Base-by-base conservation (phyloP, 148 eudicot species). In the Suaeda aralocaspica region DNA sequence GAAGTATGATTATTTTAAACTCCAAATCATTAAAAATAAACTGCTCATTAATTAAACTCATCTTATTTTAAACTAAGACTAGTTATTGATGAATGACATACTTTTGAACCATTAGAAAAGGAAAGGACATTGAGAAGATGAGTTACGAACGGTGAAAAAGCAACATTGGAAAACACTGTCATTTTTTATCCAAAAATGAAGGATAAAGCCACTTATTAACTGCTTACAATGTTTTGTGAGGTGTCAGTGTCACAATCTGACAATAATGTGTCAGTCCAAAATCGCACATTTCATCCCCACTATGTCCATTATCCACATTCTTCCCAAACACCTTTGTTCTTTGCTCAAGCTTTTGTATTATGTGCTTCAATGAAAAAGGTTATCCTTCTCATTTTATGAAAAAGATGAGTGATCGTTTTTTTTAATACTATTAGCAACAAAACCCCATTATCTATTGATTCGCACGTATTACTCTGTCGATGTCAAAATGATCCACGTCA, bases 161-260 rank as follows among this genome's bases (percentile, higher is more conserved):
- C 46, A 61, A 36, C 46, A 39, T 34, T 61, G 66, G n/a, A 36
- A 61, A 62, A 29, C 9, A 22, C 11, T 34, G 66, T 62, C 66
- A 62, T 36, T 62, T 36, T 36, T 34, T 48, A 36, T 3, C 48
- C 66, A 62, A 62, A 21, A 5, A 8, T 22, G 29, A 36, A 19
- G 18, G 22, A n/a, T 34, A 36, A 61, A 61, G 24, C 11, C 41
- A 25, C n/a, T 8, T 61, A 21, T 6, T 61, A 33, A 6, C 15
- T 7, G 41, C 5, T 36, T 36, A 36, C 41, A 56, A 53, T 22
- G 3, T 30, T 18, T 29, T 34, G 7, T 41, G 48, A 42, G 48
- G 36, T 22, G 67, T 63, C 67, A 63, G 36, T 22, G 67, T 63
- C 67, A 63, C 49, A 39, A 63, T 63, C 30, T 41, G 19, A 63